Evolutionary conservation across 441 rosid genomes (phyloP).

Genomic region (Mallotus japonicus): DNA sequence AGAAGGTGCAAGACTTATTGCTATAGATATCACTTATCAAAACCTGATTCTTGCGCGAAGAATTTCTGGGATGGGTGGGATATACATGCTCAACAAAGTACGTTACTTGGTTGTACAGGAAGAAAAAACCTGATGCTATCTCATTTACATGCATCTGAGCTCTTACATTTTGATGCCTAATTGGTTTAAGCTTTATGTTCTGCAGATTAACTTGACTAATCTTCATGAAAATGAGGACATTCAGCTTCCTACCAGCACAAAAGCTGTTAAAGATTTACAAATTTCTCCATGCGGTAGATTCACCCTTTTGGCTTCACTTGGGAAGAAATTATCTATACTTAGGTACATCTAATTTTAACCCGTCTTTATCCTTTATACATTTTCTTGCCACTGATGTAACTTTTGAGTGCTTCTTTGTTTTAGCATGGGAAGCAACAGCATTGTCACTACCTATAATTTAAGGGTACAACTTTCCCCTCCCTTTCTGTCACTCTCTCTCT

Average conservation of each 20-base stretch:
- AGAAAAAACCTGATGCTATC: neutral
- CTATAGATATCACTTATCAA: slow-evolving; percentile 11
- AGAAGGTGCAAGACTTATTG: slow-evolving; percentile 16
- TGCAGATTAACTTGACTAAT: slow-evolving; percentile 12
- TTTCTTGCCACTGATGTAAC: neutral
- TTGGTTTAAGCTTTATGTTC: neutral
- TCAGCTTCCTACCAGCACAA: slow-evolving; percentile 11
- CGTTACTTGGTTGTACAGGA: neutral
- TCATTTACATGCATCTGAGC: neutral
- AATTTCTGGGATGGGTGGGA: slow-evolving; percentile 15
- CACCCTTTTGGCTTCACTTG: slow-evolving; percentile 13
- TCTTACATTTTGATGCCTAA: neutral
- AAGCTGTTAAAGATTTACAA: slow-evolving; percentile 11
- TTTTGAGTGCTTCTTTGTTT: neutral
- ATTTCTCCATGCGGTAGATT: slow-evolving; percentile 7
- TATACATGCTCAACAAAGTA: slow-evolving; percentile 16
- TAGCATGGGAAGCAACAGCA: slow-evolving; percentile 16
- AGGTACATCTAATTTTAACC: neutral
- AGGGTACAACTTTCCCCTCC: neutral
- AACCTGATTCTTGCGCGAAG: slow-evolving; percentile 15
- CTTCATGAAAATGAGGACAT: slow-evolving; percentile 13
- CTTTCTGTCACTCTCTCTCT: no score
- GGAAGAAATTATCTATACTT: slow-evolving; percentile 12
- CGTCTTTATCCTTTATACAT: neutral
- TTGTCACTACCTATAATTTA: neutral